Conservation (phyloP, 108 stramenopile species). For the Craspedostauros australis region DNA sequence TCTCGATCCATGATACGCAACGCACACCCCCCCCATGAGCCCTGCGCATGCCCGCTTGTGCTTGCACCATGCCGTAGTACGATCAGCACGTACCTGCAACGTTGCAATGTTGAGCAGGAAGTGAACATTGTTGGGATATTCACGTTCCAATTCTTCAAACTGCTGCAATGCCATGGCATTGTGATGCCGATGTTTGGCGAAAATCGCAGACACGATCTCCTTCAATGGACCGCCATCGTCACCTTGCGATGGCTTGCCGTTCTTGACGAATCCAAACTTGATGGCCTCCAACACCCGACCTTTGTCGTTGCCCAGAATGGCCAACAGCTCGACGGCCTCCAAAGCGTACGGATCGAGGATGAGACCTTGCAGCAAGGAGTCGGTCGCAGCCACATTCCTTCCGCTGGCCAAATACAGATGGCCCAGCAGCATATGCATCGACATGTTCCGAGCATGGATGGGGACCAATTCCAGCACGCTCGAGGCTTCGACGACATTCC, state of each 20-base stretch:
- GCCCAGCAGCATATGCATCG: slow-evolving; percentile 65
- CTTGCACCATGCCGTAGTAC: no score
- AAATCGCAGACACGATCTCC: slow-evolving; percentile 32
- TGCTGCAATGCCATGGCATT: slow-evolving; percentile 37
- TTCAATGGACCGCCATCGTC: slow-evolving; percentile 8
- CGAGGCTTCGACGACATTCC: slow-evolving; percentile 60
- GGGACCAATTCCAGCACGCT: slow-evolving; percentile 63
- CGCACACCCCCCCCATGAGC: no score
- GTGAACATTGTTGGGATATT: slow-evolving; percentile 67
- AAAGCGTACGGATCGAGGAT: slow-evolving; percentile 54
- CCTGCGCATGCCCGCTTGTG: no score
- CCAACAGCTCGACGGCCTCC: slow-evolving; percentile 59
- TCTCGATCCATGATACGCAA: no score
- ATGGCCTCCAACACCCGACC: slow-evolving; percentile 32
- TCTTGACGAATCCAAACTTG: slow-evolving; percentile 18
- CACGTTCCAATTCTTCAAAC: slow-evolving; percentile 47
- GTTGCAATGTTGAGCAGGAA: slow-evolving; percentile 55
- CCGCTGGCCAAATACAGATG: slow-evolving; percentile 48
- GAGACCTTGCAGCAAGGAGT: slow-evolving; percentile 52
- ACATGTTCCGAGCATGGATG: slow-evolving; percentile 30
- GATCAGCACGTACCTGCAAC: slow-evolving; percentile 43
- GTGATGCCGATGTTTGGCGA: slow-evolving; percentile 32
- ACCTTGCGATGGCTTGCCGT: background rate
- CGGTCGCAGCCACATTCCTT: slow-evolving; percentile 37
- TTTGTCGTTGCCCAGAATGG: slow-evolving; percentile 37